A percentile compares a stretch with the other conserved stretches of the same genome.
These are phyloP conservation scores for Metarhizium guizhouense DNA, from an alignment of 2,329 filamentous ascomycete species.

Conservation along the genomic window DNA sequence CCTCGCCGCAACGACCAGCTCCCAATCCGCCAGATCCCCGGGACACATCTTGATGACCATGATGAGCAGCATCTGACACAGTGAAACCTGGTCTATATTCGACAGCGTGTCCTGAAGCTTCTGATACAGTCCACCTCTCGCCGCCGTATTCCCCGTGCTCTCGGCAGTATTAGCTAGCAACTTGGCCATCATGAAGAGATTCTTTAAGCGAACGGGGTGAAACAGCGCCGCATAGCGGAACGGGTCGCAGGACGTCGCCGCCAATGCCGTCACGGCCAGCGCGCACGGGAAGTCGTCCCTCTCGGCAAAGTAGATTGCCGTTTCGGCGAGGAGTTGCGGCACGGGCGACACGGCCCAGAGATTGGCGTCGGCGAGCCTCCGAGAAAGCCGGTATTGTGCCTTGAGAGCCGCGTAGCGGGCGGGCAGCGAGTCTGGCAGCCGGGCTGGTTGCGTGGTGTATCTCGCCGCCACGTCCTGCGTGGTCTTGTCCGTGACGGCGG, in stretches of 20 bases:
- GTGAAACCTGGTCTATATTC: conserved; percentile 41
- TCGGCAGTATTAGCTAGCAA: conserved; percentile 41
- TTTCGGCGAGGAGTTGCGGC: conserved; percentile 32
- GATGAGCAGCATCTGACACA: conserved; percentile 43
- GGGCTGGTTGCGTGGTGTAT: neutral
- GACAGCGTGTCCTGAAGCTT: conserved; percentile 22
- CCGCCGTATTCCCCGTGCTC: conserved; percentile 18
- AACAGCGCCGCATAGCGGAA: conserved; percentile 42
- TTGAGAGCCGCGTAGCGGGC: conserved; percentile 15
- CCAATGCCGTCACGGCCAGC: conserved; percentile 38
- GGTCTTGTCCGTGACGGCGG: conserved; percentile 12
- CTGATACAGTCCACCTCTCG: conserved; percentile 16
- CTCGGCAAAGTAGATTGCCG: conserved; percentile 35
- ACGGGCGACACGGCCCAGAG: conserved; percentile 44
- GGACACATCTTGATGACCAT: conserved; percentile 36
- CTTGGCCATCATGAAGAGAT: conserved; percentile 41
- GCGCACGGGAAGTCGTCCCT: conserved; percentile 31
- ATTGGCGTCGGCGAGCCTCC: conserved; percentile 14
- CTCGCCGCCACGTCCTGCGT: conserved; percentile 8
- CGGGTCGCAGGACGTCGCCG: conserved; percentile 38
- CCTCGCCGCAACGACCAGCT: conserved; percentile 32
- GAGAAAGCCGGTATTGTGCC: conserved; percentile 11
- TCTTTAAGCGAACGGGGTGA: conserved; percentile 39
- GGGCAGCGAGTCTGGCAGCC: conserved; percentile 14
- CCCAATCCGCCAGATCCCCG: conserved; percentile 34